These are phyloP conservation scores for Xanthoconium stramineum DNA, from an alignment of 768 basidiomycete species.

Conservation along the genomic window DNA sequence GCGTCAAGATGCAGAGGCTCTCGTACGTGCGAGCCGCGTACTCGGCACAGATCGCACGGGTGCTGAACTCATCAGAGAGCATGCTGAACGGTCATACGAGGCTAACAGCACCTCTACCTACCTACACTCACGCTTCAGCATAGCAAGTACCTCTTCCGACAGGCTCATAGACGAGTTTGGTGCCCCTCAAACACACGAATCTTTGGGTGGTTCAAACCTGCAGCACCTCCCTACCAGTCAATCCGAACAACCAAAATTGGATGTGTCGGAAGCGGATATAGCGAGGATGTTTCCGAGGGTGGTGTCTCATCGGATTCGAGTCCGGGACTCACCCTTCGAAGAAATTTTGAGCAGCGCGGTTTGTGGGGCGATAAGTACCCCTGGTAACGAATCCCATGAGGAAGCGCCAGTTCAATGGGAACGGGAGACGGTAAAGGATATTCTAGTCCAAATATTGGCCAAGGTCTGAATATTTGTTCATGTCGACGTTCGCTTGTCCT, in stretches of 20 bases:
- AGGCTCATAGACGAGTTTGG: conserved; percentile 18
- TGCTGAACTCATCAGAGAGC: conserved; percentile 48
- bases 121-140: conserved; percentile 15
- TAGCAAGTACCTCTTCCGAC: conserved; percentile 21
- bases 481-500: background rate
- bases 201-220: background rate
- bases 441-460: conserved; percentile 55
- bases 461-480: conserved; percentile 37
- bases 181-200: conserved; percentile 9
- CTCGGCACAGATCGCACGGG: conserved; percentile 61
- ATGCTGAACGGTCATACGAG: conserved; percentile 21
- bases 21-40: conserved; percentile 64
- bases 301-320: conserved; percentile 70
- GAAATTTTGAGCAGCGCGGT: conserved; percentile 64
- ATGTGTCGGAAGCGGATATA: conserved; percentile 72
- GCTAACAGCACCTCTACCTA: conserved; percentile 18
- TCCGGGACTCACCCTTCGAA: conserved; percentile 66
- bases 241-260: conserved; percentile 36
- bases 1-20: conserved; percentile 60
- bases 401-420: conserved; percentile 32
- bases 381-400: conserved; percentile 16
- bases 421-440: conserved; percentile 59
- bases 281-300: conserved; percentile 71
- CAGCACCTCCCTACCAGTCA: conserved; percentile 1
- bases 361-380: conserved; percentile 46